phyloP scores from a whole-genome alignment of 2,329 filamentous ascomycete genomes.

The Ophiostoma montium region DNA sequence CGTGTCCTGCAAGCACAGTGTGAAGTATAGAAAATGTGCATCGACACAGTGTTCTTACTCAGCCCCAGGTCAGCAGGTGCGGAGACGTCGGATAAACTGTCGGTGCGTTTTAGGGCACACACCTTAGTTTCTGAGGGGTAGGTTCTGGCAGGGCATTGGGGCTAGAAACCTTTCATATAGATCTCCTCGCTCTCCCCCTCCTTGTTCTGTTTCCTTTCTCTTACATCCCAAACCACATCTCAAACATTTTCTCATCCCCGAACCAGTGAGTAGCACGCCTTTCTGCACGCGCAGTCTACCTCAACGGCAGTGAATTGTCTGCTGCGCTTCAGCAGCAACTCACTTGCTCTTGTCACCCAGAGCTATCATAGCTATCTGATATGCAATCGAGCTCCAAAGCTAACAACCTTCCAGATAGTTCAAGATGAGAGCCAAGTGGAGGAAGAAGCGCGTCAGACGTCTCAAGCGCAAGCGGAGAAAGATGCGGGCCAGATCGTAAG shows the following conservation, averaged over 20 bases:
- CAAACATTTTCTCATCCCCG: constrained; percentile 30
- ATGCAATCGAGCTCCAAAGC: constrained; percentile 5
- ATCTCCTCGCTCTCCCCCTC: constrained; percentile 1
- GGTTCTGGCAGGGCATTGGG: neutral
- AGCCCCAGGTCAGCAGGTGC: constrained; percentile 3
- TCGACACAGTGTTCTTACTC: neutral
- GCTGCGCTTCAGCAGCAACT: neutral
- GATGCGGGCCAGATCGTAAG: constrained; percentile 95
- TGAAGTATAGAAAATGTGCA: neutral
- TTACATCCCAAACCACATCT: constrained; percentile 22
- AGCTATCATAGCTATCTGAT: neutral
- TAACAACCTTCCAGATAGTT: constrained; percentile 22
- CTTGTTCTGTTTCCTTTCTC: constrained; percentile 3
- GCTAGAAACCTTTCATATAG: constrained; percentile 3
- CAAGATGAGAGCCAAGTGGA: constrained; percentile 94
- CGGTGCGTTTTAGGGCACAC: constrained; percentile 15
- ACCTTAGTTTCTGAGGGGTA: constrained; percentile 1
- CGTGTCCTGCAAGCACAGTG: neutral
- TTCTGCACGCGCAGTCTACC: neutral
- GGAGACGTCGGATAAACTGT: constrained; percentile 10
- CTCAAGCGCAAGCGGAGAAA: constrained; percentile 99
- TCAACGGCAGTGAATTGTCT: neutral
- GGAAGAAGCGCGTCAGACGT: constrained; percentile 98
- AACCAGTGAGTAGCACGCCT: constrained; percentile 19
- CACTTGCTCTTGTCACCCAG: neutral